Evolutionary conservation across 2,329 filamentous ascomycete species (phyloP).

Genomic region (Aspergillus neoniger): DNA sequence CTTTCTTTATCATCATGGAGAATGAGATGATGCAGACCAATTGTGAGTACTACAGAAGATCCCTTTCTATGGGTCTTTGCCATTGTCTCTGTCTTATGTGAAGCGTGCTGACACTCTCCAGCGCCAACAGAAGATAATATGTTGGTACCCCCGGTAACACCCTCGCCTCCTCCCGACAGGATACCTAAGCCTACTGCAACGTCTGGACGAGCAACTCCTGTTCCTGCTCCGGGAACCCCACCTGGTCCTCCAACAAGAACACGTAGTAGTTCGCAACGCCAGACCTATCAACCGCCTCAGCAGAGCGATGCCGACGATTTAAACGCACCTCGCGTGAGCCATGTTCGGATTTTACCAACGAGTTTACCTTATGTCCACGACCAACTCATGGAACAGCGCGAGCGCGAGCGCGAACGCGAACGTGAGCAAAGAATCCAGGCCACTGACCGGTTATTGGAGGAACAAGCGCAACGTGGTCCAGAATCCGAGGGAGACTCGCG

Average conservation of each 20-base stretch:
- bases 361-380: constrained; percentile 89
- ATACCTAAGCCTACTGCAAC: constrained; percentile 21
- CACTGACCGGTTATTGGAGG: constrained; percentile 47
- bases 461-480: constrained; percentile 26
- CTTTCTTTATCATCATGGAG: constrained; percentile 95
- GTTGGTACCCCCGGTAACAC: constrained; percentile 29
- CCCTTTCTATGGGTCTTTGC: neutral
- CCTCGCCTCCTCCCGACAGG: constrained; percentile 34
- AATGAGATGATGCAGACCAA: constrained; percentile 97
- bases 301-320: constrained; percentile 33
- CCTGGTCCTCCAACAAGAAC: constrained; percentile 25
- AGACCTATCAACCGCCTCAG: constrained; percentile 27
- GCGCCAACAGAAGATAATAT: constrained; percentile 42
- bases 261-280: constrained; percentile 30
- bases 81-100: neutral
- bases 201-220: constrained; percentile 19
- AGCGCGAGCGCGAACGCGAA: constrained; percentile 42
- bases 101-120: constrained; percentile 22
- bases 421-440: constrained; percentile 34
- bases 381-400: constrained; percentile 73
- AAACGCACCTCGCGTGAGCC: constrained; percentile 67
- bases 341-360: constrained; percentile 87
- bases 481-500: constrained; percentile 24
- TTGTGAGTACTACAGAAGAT: constrained; percentile 62
- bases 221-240: constrained; percentile 22